Evolutionary conservation across 169 alveolate species (phyloP).

Genomic region (Plasmodium yoelii): DNA sequence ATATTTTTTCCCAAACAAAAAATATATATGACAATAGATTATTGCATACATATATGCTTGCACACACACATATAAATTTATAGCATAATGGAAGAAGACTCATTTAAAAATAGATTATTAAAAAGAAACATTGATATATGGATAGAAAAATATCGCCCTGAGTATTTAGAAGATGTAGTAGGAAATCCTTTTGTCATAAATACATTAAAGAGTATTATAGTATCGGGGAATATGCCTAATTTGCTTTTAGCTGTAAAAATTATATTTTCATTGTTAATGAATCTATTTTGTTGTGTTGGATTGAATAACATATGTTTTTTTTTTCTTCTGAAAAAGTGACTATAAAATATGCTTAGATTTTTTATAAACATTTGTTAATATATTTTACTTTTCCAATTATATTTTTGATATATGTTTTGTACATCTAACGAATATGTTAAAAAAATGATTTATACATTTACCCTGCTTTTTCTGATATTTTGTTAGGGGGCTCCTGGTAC

Average conservation of each 20-base stretch:
- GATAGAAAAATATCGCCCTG: slow-evolving; percentile 98
- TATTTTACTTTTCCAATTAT: too few relatives aligned
- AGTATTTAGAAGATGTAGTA: slow-evolving; percentile 93
- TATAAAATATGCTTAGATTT: too few relatives aligned
- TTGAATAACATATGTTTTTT: background rate
- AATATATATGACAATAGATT: too few relatives aligned
- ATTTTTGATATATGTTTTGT: too few relatives aligned
- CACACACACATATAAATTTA: background rate
- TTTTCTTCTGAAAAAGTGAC: background rate
- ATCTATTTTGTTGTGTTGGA: background rate
- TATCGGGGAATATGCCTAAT: slow-evolving; percentile 97
- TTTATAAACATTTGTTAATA: too few relatives aligned
- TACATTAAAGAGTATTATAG: slow-evolving; percentile 93
- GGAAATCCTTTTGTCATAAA: slow-evolving; percentile 96
- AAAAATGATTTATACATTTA: background rate
- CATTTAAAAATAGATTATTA: slow-evolving; percentile 66
- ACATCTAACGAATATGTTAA: too few relatives aligned
- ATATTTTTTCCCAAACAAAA: too few relatives aligned
- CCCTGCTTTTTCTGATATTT: background rate
- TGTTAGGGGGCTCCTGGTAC: slow-evolving; percentile 99
- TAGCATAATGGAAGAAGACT: slow-evolving; percentile 49
- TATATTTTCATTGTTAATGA: slow-evolving; percentile 3
- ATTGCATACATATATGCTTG: slow-evolving; percentile 1
- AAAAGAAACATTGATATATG: slow-evolving; percentile 88
- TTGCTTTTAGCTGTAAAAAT: slow-evolving; percentile 92